phyloP scores from a whole-genome alignment of 805 yeast genomes.

The Priceomyces fermenticarens region DNA sequence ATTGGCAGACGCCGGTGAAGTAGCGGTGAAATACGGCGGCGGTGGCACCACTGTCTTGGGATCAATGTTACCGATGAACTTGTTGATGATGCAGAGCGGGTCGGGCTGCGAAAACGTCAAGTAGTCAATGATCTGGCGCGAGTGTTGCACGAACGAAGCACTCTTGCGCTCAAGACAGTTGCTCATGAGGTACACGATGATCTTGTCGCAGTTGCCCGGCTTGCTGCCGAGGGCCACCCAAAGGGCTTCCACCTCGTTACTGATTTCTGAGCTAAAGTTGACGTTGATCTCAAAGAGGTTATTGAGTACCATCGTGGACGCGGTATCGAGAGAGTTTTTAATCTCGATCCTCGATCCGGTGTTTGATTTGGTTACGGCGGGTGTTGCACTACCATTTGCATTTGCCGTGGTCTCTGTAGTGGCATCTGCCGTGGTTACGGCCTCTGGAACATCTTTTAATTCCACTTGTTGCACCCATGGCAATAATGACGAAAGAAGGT shows the following conservation, averaged over 20 bases:
- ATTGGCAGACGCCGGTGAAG: too few relatives aligned
- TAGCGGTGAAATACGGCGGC: slow-evolving; percentile 23
- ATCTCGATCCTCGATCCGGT: slow-evolving; percentile 3
- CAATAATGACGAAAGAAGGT: slow-evolving; percentile 71
- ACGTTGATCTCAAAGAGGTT: slow-evolving; percentile 85
- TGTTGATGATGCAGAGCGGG: slow-evolving; percentile 49
- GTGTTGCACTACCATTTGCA: too few relatives aligned
- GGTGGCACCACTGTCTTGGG: slow-evolving; percentile 91
- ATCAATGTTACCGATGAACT: slow-evolving; percentile 65
- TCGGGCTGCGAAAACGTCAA: slow-evolving; percentile 56
- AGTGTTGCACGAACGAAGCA: slow-evolving; percentile 69
- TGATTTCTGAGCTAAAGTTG: slow-evolving; percentile 66
- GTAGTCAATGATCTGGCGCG: slow-evolving; percentile 79
- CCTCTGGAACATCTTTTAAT: slow-evolving; percentile 31
- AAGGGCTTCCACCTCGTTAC: slow-evolving; percentile 86
- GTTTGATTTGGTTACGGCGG: too few relatives aligned
- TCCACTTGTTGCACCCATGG: slow-evolving; percentile 94
- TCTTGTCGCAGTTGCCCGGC: slow-evolving; percentile 65
- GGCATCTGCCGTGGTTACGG: too few relatives aligned
- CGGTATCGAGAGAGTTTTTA: slow-evolving; percentile 17
- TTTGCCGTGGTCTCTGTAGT: too few relatives aligned
- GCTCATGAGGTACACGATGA: slow-evolving; percentile 65
- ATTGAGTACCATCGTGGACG: slow-evolving; percentile 64
- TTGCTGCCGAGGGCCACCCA: slow-evolving; percentile 94
- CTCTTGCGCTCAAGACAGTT: slow-evolving; percentile 69